A percentile compares a stretch with the other conserved stretches of the same genome.
phyloP scores from a whole-genome alignment of 1,284 basidiomycete genomes.

The Naganishia cerealis region DNA sequence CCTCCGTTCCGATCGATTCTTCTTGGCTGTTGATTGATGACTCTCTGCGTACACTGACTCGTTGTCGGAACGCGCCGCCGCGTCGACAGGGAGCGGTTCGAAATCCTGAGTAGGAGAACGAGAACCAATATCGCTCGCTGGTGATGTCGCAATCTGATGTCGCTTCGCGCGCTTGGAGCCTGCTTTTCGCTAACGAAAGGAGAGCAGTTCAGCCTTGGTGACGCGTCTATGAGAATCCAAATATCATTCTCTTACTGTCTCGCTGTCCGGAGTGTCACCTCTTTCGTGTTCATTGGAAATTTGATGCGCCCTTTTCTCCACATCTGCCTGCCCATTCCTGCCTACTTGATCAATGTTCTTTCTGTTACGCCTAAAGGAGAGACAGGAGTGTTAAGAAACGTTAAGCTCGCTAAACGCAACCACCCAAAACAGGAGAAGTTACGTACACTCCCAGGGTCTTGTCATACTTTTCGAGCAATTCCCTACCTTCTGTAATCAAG shows the following conservation, averaged over 20 bases:
- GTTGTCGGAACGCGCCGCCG: constrained; percentile 15
- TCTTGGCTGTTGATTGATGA: neutral
- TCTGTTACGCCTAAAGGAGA: constrained; percentile 7
- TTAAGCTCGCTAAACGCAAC: neutral
- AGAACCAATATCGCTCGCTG: neutral
- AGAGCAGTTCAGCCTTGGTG: neutral
- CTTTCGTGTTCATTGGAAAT: neutral
- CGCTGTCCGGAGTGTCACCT: constrained; percentile 1
- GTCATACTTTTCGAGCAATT: constrained; percentile 48
- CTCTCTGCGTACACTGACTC: constrained; percentile 17
- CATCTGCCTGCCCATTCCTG: neutral
- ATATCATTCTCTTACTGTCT: neutral
- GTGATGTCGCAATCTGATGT: neutral
- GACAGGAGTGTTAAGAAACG: neutral
- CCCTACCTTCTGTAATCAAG: constrained; percentile 48
- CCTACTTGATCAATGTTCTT: neutral
- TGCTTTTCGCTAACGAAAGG: neutral
- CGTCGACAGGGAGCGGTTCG: constrained; percentile 20
- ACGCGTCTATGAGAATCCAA: neutral
- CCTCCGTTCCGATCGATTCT: constrained; percentile 7
- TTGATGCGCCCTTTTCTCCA: neutral
- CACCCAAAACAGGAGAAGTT: neutral
- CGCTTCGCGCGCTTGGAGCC: constrained; percentile 7
- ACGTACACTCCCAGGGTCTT: constrained; percentile 38
- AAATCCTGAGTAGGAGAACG: neutral